Evolutionary conservation across 2,329 filamentous ascomycete species (phyloP).

Genomic region (Colletotrichum higginsianum): DNA sequence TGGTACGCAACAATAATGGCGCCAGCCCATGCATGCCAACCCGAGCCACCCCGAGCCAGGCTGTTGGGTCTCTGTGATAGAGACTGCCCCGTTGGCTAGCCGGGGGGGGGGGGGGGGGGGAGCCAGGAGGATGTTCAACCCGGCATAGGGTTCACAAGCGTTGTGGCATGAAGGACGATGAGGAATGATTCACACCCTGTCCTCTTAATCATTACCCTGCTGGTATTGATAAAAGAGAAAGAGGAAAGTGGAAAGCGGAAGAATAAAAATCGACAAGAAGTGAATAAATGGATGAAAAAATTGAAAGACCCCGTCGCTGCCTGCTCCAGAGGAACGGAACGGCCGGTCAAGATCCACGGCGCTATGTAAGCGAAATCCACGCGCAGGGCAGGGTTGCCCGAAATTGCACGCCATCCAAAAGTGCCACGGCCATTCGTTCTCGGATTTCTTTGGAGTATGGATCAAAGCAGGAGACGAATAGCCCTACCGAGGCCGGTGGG

Average conservation of each 20-base stretch:
- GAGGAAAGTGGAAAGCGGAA: no score
- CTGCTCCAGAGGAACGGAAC: slow-evolving; percentile 18
- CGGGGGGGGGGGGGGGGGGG: no score
- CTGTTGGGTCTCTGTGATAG: slow-evolving; percentile 22
- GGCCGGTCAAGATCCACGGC: slow-evolving; percentile 33
- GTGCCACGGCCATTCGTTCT: neutral
- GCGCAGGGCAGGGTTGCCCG: slow-evolving; percentile 6
- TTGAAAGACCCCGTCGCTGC: neutral
- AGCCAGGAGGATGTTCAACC: neutral
- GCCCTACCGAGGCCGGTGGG: slow-evolving; percentile 12
- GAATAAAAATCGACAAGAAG: no score
- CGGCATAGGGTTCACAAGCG: slow-evolving; percentile 3
- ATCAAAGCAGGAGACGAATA: neutral
- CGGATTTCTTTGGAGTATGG: neutral
- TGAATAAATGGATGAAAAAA: no score
- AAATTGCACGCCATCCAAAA: neutral
- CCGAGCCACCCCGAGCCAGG: slow-evolving; percentile 15
- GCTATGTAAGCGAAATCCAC: slow-evolving; percentile 20
- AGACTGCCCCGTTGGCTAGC: slow-evolving; percentile 9
- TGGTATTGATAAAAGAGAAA: neutral
- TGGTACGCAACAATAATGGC: slow-evolving; percentile 31
- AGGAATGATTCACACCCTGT: slow-evolving; percentile 8
- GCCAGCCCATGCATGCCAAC: slow-evolving; percentile 24
- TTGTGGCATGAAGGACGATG: neutral
- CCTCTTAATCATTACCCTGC: neutral